These are phyloP conservation scores for Ephemerocybe angulata DNA, from an alignment of 768 basidiomycete species.

Conservation along the genomic window DNA sequence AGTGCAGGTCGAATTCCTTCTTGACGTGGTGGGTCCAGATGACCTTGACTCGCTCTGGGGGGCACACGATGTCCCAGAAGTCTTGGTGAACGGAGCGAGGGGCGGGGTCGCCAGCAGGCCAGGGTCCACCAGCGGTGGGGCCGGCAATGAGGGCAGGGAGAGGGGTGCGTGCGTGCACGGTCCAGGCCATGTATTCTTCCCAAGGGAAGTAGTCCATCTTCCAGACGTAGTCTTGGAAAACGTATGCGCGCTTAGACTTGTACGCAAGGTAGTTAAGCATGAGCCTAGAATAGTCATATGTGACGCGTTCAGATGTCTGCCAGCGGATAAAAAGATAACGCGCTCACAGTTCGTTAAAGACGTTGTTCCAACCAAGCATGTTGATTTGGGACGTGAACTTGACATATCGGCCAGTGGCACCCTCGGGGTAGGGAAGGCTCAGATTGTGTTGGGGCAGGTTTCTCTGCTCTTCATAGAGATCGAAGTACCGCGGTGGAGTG, in stretches of 20 bases:
- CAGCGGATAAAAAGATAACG: neutral
- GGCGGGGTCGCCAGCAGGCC: slow-evolving; percentile 34
- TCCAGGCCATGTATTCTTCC: slow-evolving; percentile 26
- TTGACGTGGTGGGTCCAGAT: slow-evolving; percentile 40
- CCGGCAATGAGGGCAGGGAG: slow-evolving; percentile 40
- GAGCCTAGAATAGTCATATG: slow-evolving; percentile 26
- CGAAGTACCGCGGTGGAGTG: slow-evolving; percentile 33
- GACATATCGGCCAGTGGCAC: slow-evolving; percentile 43
- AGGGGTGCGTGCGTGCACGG: slow-evolving; percentile 33
- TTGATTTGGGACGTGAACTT: slow-evolving; percentile 42
- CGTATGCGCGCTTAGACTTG: slow-evolving; percentile 45
- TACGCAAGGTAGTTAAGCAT: slow-evolving; percentile 51
- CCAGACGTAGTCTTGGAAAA: slow-evolving; percentile 46
- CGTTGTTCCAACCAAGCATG: slow-evolving; percentile 48
- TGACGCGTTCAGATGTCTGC: slow-evolving; percentile 29
- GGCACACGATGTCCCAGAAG: slow-evolving; percentile 47
- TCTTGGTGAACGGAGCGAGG: slow-evolving; percentile 42
- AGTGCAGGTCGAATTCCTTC: slow-evolving; percentile 9
- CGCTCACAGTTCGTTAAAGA: slow-evolving; percentile 45
- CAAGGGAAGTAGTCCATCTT: slow-evolving; percentile 41
- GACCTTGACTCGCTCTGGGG: slow-evolving; percentile 31
- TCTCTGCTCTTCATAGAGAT: slow-evolving; percentile 36
- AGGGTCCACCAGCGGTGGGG: slow-evolving; percentile 41
- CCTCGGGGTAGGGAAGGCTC: slow-evolving; percentile 45
- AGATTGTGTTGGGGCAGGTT: slow-evolving; percentile 48